A percentile compares a stretch with the other conserved stretches of the same genome.
phyloP scores from a whole-genome alignment of 2,329 filamentous ascomycete genomes.

The Pleomassaria siparia region DNA sequence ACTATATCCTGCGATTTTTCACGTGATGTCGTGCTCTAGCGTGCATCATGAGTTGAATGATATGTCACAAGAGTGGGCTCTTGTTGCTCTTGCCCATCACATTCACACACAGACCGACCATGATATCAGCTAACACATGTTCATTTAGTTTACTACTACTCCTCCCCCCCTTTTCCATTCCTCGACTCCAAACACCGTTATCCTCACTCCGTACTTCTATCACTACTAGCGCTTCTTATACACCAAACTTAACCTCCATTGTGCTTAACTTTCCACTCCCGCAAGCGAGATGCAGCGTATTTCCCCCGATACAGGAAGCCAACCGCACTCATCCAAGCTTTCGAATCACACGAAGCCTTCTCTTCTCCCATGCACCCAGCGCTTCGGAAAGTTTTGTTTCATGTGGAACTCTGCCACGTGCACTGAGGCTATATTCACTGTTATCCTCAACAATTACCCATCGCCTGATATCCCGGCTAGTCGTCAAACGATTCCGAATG shows the following conservation, averaged over 20 bases:
- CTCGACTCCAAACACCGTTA: too few relatives aligned
- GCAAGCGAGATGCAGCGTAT: slow-evolving; percentile 2
- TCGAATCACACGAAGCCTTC: slow-evolving; percentile 16
- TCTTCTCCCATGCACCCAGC: slow-evolving; percentile 7
- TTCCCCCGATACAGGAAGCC: slow-evolving; percentile 6
- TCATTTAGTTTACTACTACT: too few relatives aligned
- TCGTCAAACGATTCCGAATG: slow-evolving; percentile 6
- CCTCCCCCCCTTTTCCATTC: too few relatives aligned
- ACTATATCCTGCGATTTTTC: too few relatives aligned
- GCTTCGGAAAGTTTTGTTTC: slow-evolving; percentile 18
- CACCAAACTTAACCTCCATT: too few relatives aligned
- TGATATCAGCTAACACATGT: neutral
- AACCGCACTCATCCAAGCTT: slow-evolving; percentile 14
- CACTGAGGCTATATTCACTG: slow-evolving; percentile 17
- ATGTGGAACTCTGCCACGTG: slow-evolving; percentile 17
- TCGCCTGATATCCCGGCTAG: slow-evolving; percentile 14
- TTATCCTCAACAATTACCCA: slow-evolving; percentile 11
- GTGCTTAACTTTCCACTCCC: slow-evolving; percentile 3
- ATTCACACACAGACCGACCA: neutral
- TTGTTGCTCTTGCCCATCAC: too few relatives aligned
- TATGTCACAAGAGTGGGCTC: too few relatives aligned
- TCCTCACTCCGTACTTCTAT: too few relatives aligned
- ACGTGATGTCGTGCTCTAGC: too few relatives aligned
- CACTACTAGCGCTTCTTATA: too few relatives aligned
- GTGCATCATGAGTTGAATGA: too few relatives aligned